A percentile compares a stretch with the other conserved stretches of the same genome.
phyloP scores from a whole-genome alignment of 2,329 filamentous ascomycete genomes.

The Metarhizium album region DNA sequence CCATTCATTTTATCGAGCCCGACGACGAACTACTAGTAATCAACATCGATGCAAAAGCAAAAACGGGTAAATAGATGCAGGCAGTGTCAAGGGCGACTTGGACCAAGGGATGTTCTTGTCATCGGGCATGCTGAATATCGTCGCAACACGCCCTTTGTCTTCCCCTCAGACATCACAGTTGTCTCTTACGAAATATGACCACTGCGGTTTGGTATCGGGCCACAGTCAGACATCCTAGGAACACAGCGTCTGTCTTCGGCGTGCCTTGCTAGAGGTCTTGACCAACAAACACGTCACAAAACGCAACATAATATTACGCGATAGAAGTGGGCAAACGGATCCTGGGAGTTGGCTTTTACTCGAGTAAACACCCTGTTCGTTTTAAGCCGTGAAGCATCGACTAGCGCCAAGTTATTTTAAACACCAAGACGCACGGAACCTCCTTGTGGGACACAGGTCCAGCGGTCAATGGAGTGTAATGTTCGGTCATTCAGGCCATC shows the following conservation, averaged over 20 bases:
- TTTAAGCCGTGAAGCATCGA: slow-evolving; percentile 45
- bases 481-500: not conserved
- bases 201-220: no score
- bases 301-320: slow-evolving; percentile 13
- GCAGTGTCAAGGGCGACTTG: not conserved
- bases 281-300: not conserved
- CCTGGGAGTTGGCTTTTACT: slow-evolving; percentile 42
- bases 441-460: slow-evolving; percentile 22
- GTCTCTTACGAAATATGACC: no score
- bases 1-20: no score
- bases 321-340: slow-evolving; percentile 48
- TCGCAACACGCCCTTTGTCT: not conserved
- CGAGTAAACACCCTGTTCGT: slow-evolving; percentile 41
- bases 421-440: slow-evolving; percentile 45
- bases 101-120: not conserved
- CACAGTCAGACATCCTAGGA: no score
- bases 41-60: not conserved
- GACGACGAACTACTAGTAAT: no score
- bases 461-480: not conserved
- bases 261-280: not conserved
- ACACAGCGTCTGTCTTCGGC: no score
- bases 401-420: slow-evolving; percentile 50
- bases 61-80: not conserved
- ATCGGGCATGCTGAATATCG: no score
- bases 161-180: not conserved